Evolutionary conservation across 192 early-diverging fungal species (phyloP).

Genomic region (Chytriomyces sp.): DNA sequence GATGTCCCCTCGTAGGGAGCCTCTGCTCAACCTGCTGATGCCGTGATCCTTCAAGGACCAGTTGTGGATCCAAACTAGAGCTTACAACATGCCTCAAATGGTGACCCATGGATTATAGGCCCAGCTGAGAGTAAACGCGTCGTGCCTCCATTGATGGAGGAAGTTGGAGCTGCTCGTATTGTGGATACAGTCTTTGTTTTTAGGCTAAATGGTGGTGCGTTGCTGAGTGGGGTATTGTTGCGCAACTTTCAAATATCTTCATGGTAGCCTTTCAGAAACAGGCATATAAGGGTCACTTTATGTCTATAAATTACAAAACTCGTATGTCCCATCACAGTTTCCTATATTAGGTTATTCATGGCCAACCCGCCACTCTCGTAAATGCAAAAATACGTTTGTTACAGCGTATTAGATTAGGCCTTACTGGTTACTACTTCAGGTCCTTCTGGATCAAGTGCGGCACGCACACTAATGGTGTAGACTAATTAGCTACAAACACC

Average conservation of each 20-base stretch:
- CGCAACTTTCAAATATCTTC: constrained; percentile 1
- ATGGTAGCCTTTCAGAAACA: constrained; percentile 5
- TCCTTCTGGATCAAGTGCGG: too few relatives aligned
- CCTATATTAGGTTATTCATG: too few relatives aligned
- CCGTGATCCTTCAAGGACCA: background rate
- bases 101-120: constrained; percentile 14
- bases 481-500: too few relatives aligned
- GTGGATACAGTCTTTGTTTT: constrained; percentile 25
- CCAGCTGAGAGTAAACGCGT: constrained; percentile 14
- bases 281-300: too few relatives aligned
- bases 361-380: too few relatives aligned
- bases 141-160: constrained; percentile 18
- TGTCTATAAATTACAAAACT: too few relatives aligned
- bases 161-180: constrained; percentile 29
- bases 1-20: background rate
- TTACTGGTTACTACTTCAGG: too few relatives aligned
- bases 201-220: constrained; percentile 5
- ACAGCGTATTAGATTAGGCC: too few relatives aligned
- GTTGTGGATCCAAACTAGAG: background rate
- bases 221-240: constrained; percentile 25
- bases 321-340: too few relatives aligned
- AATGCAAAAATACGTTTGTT: too few relatives aligned
- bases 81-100: background rate
- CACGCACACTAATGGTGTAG: too few relatives aligned
- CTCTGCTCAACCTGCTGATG: background rate